phyloP scores from a whole-genome alignment of 2,329 filamentous ascomycete genomes.

The Chrysosporium keratinophilum region DNA sequence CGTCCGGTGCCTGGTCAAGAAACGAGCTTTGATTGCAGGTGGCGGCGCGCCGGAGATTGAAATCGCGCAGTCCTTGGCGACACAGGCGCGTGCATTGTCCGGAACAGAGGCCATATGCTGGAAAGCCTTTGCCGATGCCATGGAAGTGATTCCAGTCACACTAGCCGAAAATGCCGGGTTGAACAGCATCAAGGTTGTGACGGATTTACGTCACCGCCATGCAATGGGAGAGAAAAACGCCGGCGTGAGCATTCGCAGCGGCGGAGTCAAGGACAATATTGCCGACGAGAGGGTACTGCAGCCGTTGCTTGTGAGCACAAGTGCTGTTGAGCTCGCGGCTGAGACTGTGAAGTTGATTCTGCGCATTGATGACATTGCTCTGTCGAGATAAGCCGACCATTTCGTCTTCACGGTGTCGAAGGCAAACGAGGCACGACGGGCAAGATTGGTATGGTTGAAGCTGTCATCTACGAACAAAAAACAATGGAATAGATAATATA shows the following conservation, averaged over 20 bases:
- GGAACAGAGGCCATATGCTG: conserved; percentile 97
- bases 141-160: conserved; percentile 94
- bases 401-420: too few species aligned
- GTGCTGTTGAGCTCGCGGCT: conserved; percentile 89
- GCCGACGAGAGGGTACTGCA: conserved; percentile 94
- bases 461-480: not conserved
- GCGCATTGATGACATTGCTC: conserved; percentile 56
- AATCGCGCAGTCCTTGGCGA: conserved; percentile 75
- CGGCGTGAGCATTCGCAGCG: conserved; percentile 95
- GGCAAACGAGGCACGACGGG: not conserved
- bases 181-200: conserved; percentile 98
- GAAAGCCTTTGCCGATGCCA: conserved; percentile 95
- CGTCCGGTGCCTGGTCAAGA: conserved; percentile 95
- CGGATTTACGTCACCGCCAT: conserved; percentile 85
- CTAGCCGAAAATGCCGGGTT: conserved; percentile 94
- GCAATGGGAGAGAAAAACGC: conserved; percentile 92
- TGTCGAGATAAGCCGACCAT: conserved; percentile 34
- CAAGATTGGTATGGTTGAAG: not conserved
- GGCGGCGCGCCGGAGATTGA: conserved; percentile 95
- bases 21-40: conserved; percentile 96
- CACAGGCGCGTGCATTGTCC: conserved; percentile 68
- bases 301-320: conserved; percentile 90
- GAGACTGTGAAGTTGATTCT: conserved; percentile 97
- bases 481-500: too few species aligned
- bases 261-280: conserved; percentile 94